phyloP scores from a whole-genome alignment of 164 flowering plant species.

The Berberis vulgaris region DNA sequence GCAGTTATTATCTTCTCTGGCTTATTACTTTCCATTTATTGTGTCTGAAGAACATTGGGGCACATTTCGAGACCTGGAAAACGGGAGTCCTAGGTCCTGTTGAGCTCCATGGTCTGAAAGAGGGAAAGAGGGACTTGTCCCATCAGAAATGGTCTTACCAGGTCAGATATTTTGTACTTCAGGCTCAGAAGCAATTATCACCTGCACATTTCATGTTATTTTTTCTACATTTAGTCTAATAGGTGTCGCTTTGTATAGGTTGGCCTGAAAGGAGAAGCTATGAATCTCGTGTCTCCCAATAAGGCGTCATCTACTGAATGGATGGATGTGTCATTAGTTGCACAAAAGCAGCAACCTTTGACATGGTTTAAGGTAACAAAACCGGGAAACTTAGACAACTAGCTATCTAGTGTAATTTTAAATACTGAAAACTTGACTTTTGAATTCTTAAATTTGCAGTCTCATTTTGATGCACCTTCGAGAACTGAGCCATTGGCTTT shows the following conservation, averaged over 20 bases:
- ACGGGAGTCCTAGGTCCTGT: slow-evolving; percentile 85
- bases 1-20: not conserved
- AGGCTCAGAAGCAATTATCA: not conserved
- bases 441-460: slow-evolving; percentile 22
- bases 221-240: not conserved
- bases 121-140: slow-evolving; percentile 65
- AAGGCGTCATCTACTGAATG: slow-evolving; percentile 64
- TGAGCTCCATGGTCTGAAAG: slow-evolving; percentile 52
- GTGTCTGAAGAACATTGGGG: slow-evolving; percentile 62
- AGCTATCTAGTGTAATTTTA: not conserved
- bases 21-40: slow-evolving; percentile 2
- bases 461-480: slow-evolving; percentile 64
- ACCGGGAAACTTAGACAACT: not conserved
- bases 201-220: not conserved
- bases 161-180: slow-evolving; percentile 28
- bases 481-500: slow-evolving; percentile 82
- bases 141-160: slow-evolving; percentile 90
- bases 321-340: slow-evolving; percentile 40
- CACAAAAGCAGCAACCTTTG: slow-evolving; percentile 47
- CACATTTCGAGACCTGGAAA: slow-evolving; percentile 70
- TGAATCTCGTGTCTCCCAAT: slow-evolving; percentile 50
- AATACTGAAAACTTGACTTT: not conserved
- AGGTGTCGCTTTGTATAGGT: slow-evolving; percentile 32
- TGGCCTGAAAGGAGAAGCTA: slow-evolving; percentile 81
- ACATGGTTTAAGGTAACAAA: slow-evolving; percentile 81